Percentiles rank a stretch among this genome's conserved stretches.
Conservation (phyloP, 176 grass and related monocot genomes). For the maize (Zea mays) region DNA sequence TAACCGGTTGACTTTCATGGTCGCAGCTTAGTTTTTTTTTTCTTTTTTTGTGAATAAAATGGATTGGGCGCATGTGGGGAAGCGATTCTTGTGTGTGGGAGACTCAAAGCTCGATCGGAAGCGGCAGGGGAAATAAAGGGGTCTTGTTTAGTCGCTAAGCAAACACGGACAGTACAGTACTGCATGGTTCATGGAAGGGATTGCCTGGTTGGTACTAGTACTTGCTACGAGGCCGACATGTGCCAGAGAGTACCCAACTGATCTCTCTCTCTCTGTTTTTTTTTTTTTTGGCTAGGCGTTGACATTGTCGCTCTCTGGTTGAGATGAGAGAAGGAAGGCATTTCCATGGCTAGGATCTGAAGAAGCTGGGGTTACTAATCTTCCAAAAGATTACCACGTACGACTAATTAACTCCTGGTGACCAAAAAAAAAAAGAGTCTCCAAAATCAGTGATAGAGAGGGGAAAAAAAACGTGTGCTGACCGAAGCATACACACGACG, state of each 20-base stretch:
- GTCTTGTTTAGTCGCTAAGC: neutral
- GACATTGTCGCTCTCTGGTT: neutral
- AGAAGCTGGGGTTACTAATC: neutral
- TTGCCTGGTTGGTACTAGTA: neutral
- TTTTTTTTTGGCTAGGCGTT: neutral
- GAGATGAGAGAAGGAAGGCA: neutral
- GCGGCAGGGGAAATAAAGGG: neutral
- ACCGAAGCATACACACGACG: too few species aligned
- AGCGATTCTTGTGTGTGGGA: conserved; percentile 12
- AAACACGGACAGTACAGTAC: neutral
- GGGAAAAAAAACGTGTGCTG: too few species aligned
- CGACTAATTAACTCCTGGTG: neutral
- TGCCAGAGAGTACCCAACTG: neutral
- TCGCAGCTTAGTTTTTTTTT: neutral
- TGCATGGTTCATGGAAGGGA: neutral
- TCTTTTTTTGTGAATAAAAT: neutral
- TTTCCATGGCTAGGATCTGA: neutral
- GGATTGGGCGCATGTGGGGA: conserved; percentile 5
- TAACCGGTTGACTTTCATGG: conserved; percentile 28
- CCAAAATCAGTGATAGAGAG: neutral
- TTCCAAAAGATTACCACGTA: neutral
- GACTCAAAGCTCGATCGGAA: neutral
- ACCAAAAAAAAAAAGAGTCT: neutral
- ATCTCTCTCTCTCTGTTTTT: neutral
- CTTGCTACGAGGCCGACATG: conserved; percentile 17